Evolutionary conservation across 768 basidiomycete genomes (phyloP).

Genomic region (Clitopilus passeckerianus): DNA sequence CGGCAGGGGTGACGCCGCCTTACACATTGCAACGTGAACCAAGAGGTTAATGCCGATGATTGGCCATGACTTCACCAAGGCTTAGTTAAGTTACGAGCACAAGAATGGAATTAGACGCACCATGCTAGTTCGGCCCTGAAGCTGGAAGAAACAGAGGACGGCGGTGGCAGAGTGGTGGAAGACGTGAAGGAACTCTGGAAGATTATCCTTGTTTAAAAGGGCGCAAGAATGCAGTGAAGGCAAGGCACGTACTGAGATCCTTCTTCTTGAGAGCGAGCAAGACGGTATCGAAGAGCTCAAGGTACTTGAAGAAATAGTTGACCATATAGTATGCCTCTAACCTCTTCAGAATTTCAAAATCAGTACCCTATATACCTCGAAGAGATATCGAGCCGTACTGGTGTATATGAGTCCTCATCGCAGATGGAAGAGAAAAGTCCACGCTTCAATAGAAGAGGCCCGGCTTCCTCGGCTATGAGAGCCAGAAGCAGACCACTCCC

Average conservation of each 20-base stretch:
- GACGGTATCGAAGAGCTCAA: constrained; percentile 94
- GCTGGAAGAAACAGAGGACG: constrained; percentile 87
- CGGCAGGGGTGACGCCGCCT: constrained; percentile 15
- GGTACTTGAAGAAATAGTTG: constrained; percentile 98
- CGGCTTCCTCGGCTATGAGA: constrained; percentile 88
- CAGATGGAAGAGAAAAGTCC: constrained; percentile 80
- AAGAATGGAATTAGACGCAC: constrained; percentile 44
- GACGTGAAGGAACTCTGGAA: constrained; percentile 89
- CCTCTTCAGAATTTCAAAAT: constrained; percentile 39
- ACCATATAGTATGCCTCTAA: constrained; percentile 97
- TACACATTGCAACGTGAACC: constrained; percentile 98
- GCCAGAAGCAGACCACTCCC: constrained; percentile 79
- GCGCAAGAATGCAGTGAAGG: neutral
- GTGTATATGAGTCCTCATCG: constrained; percentile 73
- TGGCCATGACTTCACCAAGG: constrained; percentile 77
- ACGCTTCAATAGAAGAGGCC: constrained; percentile 70
- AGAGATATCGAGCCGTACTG: constrained; percentile 40
- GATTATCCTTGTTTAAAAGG: neutral
- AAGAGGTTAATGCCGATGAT: constrained; percentile 86
- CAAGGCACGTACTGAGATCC: constrained; percentile 65
- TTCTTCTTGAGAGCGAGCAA: constrained; percentile 99
- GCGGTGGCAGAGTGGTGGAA: constrained; percentile 99
- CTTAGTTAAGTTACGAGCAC: neutral
- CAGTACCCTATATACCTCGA: neutral
- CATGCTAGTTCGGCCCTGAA: constrained; percentile 91